Percentiles rank a stretch among this genome's conserved stretches.
These are phyloP conservation scores for Cochlearia excelsa DNA, from an alignment of 345 rosid species.

Conservation along the genomic window DNA sequence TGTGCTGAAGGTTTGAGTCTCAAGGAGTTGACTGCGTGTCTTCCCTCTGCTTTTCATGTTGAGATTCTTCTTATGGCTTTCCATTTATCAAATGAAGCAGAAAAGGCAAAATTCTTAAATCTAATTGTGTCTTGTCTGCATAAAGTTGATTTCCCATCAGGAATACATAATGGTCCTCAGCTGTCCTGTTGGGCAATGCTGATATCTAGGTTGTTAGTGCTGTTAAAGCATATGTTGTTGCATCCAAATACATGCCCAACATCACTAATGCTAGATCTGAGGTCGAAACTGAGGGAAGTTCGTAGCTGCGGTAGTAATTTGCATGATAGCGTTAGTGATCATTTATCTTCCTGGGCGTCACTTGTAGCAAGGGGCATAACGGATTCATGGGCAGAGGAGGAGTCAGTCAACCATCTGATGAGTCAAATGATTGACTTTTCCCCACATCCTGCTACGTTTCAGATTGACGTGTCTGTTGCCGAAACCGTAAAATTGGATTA, in stretches of 20 bases:
- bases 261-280: conserved; percentile 59
- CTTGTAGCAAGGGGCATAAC: conserved; percentile 49
- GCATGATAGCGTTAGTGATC: conserved; percentile 44
- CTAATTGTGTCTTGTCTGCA: conserved; percentile 50
- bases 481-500: conserved; percentile 50
- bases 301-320: conserved; percentile 44
- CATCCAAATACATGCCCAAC: conserved; percentile 69
- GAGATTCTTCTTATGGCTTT: conserved; percentile 92
- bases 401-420: conserved; percentile 50
- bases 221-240: conserved; percentile 78
- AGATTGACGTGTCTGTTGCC: conserved; percentile 47
- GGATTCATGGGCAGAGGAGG: conserved; percentile 59
- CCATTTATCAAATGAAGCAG: conserved; percentile 74
- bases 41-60: conserved; percentile 83
- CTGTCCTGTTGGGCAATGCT: conserved; percentile 85
- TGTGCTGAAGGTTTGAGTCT: conserved; percentile 48
- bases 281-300: conserved; percentile 76
- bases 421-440: conserved; percentile 69
- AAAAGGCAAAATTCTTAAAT: conserved; percentile 60
- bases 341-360: conserved; percentile 68
- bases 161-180: conserved; percentile 40
- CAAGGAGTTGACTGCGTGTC: conserved; percentile 62
- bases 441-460: conserved; percentile 53
- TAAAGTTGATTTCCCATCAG: conserved; percentile 45
- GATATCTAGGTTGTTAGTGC: conserved; percentile 77